A percentile compares a stretch with the other conserved stretches of the same genome.
Conservation (phyloP, 2,329 filamentous ascomycete species). For the Dendrostoma leiphaemia region DNA sequence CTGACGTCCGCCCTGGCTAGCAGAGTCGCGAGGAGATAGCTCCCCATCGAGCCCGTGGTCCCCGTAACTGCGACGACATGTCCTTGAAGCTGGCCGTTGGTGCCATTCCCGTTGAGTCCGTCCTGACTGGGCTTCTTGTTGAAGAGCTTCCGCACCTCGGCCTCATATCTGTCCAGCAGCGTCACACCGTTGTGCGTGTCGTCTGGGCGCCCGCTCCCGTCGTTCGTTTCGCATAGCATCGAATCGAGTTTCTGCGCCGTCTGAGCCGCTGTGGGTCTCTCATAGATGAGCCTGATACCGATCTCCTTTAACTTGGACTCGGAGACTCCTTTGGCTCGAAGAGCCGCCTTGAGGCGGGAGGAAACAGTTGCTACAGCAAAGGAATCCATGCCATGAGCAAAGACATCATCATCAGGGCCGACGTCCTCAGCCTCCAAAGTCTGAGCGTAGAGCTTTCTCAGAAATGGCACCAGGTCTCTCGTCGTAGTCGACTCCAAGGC, state of each 20-base stretch:
- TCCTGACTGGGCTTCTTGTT: neutral
- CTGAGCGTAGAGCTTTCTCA: constrained; percentile 9
- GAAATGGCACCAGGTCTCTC: constrained; percentile 7
- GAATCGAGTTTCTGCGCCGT: neutral
- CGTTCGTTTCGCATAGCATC: neutral
- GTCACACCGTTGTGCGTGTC: neutral
- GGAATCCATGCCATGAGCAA: constrained; percentile 11
- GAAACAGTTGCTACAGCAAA: constrained; percentile 9
- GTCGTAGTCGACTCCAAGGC: constrained; percentile 1
- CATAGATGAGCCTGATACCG: constrained; percentile 4
- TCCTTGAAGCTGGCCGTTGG: neutral
- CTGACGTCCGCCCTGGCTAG: constrained; percentile 8
- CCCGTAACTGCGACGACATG: constrained; percentile 14
- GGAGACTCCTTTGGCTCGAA: constrained; percentile 1
- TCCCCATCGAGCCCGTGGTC: constrained; percentile 13
- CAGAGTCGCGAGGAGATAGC: constrained; percentile 14
- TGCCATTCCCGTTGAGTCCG: neutral
- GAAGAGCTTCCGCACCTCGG: constrained; percentile 35
- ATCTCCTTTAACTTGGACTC: constrained; percentile 4
- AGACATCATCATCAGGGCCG: constrained; percentile 11
- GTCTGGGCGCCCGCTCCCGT: neutral
- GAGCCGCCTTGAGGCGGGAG: constrained; percentile 11
- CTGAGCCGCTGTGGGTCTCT: neutral
- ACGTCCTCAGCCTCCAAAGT: constrained; percentile 4
- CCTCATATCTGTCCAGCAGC: constrained; percentile 15